Percentiles rank a stretch among this genome's conserved stretches.
Evolutionary conservation across 2,329 filamentous ascomycete species (phyloP).

Genomic region (Penicillium sp.): DNA sequence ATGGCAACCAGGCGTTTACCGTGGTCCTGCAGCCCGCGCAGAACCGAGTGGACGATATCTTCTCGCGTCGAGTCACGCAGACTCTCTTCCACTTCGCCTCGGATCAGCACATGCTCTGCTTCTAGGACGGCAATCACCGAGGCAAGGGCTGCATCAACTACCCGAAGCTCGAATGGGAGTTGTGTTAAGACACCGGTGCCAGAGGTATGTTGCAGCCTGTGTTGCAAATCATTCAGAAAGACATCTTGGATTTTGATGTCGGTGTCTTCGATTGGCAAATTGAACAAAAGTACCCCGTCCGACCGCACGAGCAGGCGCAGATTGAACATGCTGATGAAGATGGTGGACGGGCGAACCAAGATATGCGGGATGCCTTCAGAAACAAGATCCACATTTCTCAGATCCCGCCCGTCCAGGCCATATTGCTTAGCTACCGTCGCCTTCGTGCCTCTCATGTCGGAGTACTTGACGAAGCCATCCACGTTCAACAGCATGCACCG

Average conservation of each 20-base stretch:
- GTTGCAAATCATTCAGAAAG: slow-evolving; percentile 30
- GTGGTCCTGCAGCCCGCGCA: slow-evolving; percentile 31
- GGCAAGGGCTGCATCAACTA: slow-evolving; percentile 37
- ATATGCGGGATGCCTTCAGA: slow-evolving; percentile 38
- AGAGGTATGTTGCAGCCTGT: slow-evolving; percentile 20
- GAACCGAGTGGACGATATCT: slow-evolving; percentile 20
- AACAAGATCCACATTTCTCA: slow-evolving; percentile 36
- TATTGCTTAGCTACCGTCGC: slow-evolving; percentile 21
- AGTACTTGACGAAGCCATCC: slow-evolving; percentile 2
- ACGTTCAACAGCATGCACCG: slow-evolving; percentile 1
- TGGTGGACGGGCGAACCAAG: slow-evolving; percentile 33
- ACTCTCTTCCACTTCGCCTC: slow-evolving; percentile 20
- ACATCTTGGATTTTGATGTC: slow-evolving; percentile 21
- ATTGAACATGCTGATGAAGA: slow-evolving; percentile 39
- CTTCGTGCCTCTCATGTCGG: slow-evolving; percentile 18
- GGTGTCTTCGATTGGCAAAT: slow-evolving; percentile 16
- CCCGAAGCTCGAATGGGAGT: slow-evolving; percentile 37
- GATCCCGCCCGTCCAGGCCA: slow-evolving; percentile 30
- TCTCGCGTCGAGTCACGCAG: slow-evolving; percentile 20
- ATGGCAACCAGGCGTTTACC: slow-evolving; percentile 27
- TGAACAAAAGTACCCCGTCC: slow-evolving; percentile 33
- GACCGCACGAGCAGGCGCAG: slow-evolving; percentile 38
- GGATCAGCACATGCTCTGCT: slow-evolving; percentile 31
- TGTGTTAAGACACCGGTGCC: slow-evolving; percentile 19
- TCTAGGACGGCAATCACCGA: slow-evolving; percentile 36